Percentiles rank a stretch among this genome's conserved stretches.
Evolutionary conservation across 148 eudicot species (phyloP).

Genomic region (Chenopodium berlandieri): DNA sequence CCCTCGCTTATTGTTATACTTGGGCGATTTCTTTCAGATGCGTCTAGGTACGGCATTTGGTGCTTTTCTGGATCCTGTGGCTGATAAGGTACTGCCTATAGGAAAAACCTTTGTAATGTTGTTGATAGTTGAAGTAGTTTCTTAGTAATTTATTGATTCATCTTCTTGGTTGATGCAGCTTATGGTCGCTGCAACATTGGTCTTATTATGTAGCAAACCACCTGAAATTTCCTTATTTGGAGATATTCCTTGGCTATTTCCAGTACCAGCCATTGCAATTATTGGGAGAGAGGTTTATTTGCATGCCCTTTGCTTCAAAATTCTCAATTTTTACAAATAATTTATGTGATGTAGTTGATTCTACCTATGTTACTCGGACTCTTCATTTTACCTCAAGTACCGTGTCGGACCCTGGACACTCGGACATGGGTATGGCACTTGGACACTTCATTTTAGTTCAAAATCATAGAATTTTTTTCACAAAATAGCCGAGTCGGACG

Average conservation of each 20-base stretch:
- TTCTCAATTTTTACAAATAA: background rate
- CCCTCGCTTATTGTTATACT: constrained; percentile 9
- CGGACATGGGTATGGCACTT: too few relatives aligned
- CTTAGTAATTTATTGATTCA: constrained; percentile 11
- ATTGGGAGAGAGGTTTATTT: constrained; percentile 89
- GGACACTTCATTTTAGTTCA: too few relatives aligned
- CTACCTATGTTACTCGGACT: background rate
- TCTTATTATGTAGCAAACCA: constrained; percentile 87
- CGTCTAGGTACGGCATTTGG: constrained; percentile 81
- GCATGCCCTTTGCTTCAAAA: constrained; percentile 12
- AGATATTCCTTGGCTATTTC: constrained; percentile 75
- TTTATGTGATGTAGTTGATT: background rate
- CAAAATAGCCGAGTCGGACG: too few relatives aligned
- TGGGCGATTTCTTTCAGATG: constrained; percentile 56
- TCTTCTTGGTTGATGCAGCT: constrained; percentile 66
- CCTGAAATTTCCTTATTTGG: constrained; percentile 60
- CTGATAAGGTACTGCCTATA: constrained; percentile 72
- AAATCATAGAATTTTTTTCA: too few relatives aligned
- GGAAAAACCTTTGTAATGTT: background rate
- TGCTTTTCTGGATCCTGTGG: constrained; percentile 98
- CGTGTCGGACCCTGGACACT: too few relatives aligned
- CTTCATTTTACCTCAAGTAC: too few relatives aligned
- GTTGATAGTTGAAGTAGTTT: background rate
- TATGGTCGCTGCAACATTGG: constrained; percentile 95
- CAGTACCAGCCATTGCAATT: constrained; percentile 84